A percentile compares a stretch with the other conserved stretches of the same genome.
Conservation (phyloP, 306 rosid species). For the Ormosia semicastrata region DNA sequence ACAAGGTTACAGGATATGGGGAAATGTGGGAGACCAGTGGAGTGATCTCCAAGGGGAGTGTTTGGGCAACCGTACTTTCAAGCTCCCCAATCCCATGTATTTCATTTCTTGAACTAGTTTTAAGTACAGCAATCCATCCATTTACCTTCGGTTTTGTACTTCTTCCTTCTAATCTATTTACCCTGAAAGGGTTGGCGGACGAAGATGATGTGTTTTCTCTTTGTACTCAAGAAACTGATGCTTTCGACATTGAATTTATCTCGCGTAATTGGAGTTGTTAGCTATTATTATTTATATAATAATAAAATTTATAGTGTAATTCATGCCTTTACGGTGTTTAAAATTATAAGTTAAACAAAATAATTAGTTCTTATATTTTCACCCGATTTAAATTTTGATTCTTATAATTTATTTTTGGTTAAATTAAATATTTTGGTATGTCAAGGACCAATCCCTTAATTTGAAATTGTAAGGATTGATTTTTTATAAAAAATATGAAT, state of each 20-base stretch:
- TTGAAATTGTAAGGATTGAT: too few species aligned
- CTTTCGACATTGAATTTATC: neutral
- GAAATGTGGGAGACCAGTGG: conserved; percentile 97
- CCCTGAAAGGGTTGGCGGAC: neutral
- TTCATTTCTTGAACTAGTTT: conserved; percentile 47
- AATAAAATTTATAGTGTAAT: too few species aligned
- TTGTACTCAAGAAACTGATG: neutral
- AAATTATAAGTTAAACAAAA: too few species aligned
- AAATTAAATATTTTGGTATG: too few species aligned
- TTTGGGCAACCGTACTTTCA: conserved; percentile 70
- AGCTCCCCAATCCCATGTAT: conserved; percentile 95
- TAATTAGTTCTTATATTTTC: too few species aligned
- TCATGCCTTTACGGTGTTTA: too few species aligned
- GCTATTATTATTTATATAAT: neutral
- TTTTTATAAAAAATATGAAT: too few species aligned
- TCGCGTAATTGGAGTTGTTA: neutral
- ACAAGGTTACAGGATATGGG: conserved; percentile 83
- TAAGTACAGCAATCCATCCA: too few species aligned
- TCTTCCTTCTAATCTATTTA: neutral
- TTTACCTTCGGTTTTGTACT: neutral
- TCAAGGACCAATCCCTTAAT: too few species aligned
- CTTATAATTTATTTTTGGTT: too few species aligned
- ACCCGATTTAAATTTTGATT: too few species aligned
- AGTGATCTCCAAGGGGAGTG: conserved; percentile 76
- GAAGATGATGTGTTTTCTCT: neutral